A percentile compares a stretch with the other conserved stretches of the same genome.
phyloP scores from a whole-genome alignment of 2,329 filamentous ascomycete species.

The Neospermospora avenae region DNA sequence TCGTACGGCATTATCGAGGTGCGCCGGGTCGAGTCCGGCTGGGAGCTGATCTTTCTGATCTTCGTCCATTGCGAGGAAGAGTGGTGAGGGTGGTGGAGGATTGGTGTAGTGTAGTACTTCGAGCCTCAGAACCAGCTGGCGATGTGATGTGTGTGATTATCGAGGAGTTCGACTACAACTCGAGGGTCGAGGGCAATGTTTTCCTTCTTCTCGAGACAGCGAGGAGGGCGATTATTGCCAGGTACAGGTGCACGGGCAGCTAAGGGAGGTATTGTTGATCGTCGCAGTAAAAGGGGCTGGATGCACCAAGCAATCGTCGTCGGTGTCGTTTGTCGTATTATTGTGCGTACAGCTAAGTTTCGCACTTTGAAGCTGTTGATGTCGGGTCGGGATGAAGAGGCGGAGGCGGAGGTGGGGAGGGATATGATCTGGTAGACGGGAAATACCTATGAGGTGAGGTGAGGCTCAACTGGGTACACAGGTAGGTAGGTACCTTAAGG shows the following conservation, averaged over 20 bases:
- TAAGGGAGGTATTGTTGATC: conserved; percentile 16
- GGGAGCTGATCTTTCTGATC: conserved; percentile 25
- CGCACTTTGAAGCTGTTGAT: neutral
- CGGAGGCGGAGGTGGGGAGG: neutral
- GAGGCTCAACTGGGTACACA: too few species aligned
- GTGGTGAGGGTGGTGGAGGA: neutral
- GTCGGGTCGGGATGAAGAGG: conserved; percentile 8
- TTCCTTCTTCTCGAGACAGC: neutral
- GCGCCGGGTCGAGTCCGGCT: conserved; percentile 33
- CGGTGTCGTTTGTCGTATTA: neutral
- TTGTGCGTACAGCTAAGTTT: too few species aligned
- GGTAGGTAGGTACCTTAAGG: too few species aligned
- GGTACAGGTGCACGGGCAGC: conserved; percentile 13
- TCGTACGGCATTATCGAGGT: conserved; percentile 86
- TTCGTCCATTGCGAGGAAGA: conserved; percentile 30
- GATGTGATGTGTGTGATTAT: too few species aligned
- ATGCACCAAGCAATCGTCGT: neutral
- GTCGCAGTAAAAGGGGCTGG: conserved; percentile 13
- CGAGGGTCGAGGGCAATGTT: neutral
- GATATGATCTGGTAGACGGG: conserved; percentile 5
- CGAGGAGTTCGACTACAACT: too few species aligned
- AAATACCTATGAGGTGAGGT: too few species aligned
- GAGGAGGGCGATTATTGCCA: conserved; percentile 1
- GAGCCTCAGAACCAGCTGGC: neutral
- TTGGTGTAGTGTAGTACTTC: neutral